Evolutionary conservation across 257 asterid genomes (phyloP), one percentile per base, ranked within the genome.

Genomic region (Eucommia ulmoides): DNA sequence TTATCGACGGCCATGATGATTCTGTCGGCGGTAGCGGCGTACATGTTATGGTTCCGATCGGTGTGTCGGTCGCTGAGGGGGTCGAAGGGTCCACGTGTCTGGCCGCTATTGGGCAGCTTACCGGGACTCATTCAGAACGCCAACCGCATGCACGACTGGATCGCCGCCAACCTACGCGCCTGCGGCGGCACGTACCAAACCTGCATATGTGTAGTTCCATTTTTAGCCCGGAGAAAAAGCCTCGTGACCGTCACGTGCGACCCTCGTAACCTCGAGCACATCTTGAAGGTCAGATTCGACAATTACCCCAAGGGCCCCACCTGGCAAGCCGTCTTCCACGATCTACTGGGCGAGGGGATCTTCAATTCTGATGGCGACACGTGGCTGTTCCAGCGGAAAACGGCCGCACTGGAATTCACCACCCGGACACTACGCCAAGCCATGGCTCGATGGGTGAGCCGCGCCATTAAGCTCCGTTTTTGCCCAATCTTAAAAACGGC

Each of bases 171-270:
- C 76, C 95, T 88, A 73, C 80, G 88, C 1, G 93, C 93, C 0
- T 84, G 94, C 51, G 78, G 81, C 0, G 97, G 95, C 73, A 88
- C 97, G 22, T 88, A 88, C 77, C 97, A 88, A 63, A 84, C 95
- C 0, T 88, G 93, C 79, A 88, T 80, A 15, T 81, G 88, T n/a
- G 93, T 94, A 20, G 42, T 88, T 4, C 97, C 97, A 0, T 79
- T 88, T 77, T 59, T 88, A 71, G 97, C 95, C 24, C 63, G 77
- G 26, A 84, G 79, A 63, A 95, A 88, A 56, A 95, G 97, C 2
- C 92, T 81, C 11, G 88, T 84, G 24, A 88, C 95, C 0, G 94
- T 88, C 52, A 88, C 95, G 2, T 88, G 95, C 20, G 95, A 88
- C 64, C 95, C 95, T 20, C 81, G 76, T 74, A 88, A 88, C 22